phyloP scores from a whole-genome alignment of 1,284 basidiomycete species.

The Boletus semigastroideus region DNA sequence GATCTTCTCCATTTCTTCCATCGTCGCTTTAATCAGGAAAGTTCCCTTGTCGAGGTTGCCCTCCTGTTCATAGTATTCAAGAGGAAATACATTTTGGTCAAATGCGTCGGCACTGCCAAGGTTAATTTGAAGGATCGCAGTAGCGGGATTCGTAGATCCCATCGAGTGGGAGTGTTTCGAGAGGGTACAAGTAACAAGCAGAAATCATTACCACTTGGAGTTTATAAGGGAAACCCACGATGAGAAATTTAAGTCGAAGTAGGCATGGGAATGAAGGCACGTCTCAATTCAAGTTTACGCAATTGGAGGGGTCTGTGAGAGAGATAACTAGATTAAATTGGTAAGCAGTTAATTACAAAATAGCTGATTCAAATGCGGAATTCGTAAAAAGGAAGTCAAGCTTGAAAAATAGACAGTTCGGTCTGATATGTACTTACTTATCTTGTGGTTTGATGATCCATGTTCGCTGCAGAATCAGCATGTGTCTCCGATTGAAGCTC shows the following conservation, averaged over 20 bases:
- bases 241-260: too few species aligned
- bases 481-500: neutral
- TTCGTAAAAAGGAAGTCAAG: too few species aligned
- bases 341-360: neutral
- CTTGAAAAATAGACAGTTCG: neutral
- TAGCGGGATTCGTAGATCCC: neutral
- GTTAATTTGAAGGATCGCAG: slow-evolving; percentile 5
- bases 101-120: slow-evolving; percentile 11
- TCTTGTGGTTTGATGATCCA: too few species aligned
- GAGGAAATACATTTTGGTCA: slow-evolving; percentile 8
- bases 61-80: neutral
- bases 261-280: too few species aligned
- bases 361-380: neutral
- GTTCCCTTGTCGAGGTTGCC: slow-evolving; percentile 10
- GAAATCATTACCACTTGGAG: neutral
- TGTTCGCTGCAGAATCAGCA: too few species aligned
- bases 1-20: slow-evolving; percentile 12
- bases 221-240: slow-evolving; percentile 3
- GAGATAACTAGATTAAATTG: too few species aligned
- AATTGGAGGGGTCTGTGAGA: neutral
- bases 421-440: too few species aligned
- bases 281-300: slow-evolving; percentile 1
- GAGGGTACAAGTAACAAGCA: neutral
- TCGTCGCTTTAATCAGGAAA: slow-evolving; percentile 12
- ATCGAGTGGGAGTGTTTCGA: neutral